Evolutionary conservation across 78 protist species (phyloP).

Genomic region (Protostelium mycophagum): DNA sequence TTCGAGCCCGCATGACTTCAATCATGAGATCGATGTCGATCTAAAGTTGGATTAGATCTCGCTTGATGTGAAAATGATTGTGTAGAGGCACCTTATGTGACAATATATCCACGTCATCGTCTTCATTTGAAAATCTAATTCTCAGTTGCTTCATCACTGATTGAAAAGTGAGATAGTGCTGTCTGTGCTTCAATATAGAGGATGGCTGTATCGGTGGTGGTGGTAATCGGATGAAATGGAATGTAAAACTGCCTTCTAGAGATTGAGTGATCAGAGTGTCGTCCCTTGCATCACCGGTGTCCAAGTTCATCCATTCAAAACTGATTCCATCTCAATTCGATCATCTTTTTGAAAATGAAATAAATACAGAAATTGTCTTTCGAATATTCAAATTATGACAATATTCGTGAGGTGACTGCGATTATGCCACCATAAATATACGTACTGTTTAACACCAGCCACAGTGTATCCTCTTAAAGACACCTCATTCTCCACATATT

Average conservation of each 20-base stretch:
- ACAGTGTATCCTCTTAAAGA: not conserved
- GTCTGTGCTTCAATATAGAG: not conserved
- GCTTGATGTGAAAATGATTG: not conserved
- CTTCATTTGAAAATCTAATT: not conserved
- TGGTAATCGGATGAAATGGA: not conserved
- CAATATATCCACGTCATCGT: not conserved
- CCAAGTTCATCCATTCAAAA: not conserved
- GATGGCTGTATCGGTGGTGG: not conserved
- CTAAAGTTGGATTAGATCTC: not conserved
- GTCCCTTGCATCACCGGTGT: not conserved
- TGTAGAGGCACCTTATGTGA: not conserved
- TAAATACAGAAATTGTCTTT: not conserved
- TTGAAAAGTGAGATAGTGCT: not conserved
- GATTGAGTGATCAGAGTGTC: not conserved
- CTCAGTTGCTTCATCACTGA: not conserved
- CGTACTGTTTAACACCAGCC: too few species aligned
- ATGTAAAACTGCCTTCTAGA: not conserved
- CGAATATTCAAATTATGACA: not conserved
- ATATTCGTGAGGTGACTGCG: not conserved
- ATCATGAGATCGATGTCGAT: not conserved
- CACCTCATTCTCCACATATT: not conserved
- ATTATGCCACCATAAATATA: too few species aligned
- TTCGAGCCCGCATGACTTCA: not conserved
- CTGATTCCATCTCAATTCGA: too few species aligned
- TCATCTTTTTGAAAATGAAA: not conserved